Evolutionary conservation across 2,329 filamentous ascomycete species (phyloP).

Genomic region (Curvularia sp.): DNA sequence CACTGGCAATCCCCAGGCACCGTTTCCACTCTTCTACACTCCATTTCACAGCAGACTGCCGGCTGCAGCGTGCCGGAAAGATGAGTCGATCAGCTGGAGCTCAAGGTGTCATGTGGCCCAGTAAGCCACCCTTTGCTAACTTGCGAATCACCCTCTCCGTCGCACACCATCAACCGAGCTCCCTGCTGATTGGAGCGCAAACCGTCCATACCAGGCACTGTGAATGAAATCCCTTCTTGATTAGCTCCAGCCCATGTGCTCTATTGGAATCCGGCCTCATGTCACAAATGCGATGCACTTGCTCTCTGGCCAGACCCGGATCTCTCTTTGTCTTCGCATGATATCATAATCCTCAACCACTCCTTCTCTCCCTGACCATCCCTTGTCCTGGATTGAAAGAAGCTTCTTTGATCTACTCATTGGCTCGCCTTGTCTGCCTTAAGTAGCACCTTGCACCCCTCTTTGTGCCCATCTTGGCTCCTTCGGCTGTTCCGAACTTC

Average conservation of each 20-base stretch:
- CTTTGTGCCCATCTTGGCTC: constrained; percentile 31
- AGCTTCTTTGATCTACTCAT: constrained; percentile 26
- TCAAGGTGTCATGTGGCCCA: constrained; percentile 46
- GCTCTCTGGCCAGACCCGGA: constrained; percentile 31
- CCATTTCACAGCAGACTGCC: constrained; percentile 27
- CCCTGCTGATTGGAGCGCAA: constrained; percentile 43
- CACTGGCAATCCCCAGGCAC: constrained; percentile 21
- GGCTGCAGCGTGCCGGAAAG: constrained; percentile 37
- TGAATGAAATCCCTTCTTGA: constrained; percentile 46
- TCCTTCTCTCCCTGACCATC: constrained; percentile 26
- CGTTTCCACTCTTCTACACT: constrained; percentile 27
- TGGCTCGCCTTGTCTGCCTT: constrained; percentile 34
- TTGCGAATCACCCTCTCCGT: constrained; percentile 49
- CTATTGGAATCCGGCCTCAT: constrained; percentile 43
- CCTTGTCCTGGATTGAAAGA: constrained; percentile 39
- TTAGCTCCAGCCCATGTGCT: constrained; percentile 49
- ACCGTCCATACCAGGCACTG: constrained; percentile 44
- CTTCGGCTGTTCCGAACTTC: constrained; percentile 38
- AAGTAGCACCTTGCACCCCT: constrained; percentile 42
- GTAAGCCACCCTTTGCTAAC: constrained; percentile 48
- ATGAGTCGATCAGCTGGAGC: constrained; percentile 49
- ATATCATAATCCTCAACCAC: constrained; percentile 40
- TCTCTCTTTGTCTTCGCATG: constrained; percentile 40
- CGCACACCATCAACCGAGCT: constrained; percentile 45
- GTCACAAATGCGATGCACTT: constrained; percentile 38